Conservation (phyloP, 495 filamentous ascomycete genomes). For the Lasiosphaeria ovina region DNA sequence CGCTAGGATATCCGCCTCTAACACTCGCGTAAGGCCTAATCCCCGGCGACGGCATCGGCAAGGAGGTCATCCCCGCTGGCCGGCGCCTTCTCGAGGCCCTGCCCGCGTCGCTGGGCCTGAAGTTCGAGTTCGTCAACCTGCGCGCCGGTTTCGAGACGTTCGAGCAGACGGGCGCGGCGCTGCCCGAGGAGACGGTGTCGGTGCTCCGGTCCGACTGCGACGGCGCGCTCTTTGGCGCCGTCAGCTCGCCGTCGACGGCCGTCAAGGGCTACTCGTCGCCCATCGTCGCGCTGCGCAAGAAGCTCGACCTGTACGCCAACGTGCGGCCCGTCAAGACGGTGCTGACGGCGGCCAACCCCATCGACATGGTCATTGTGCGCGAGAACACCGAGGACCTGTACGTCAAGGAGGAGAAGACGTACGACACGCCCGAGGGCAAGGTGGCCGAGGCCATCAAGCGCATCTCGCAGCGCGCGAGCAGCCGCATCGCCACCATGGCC, state of each 20-base stretch:
- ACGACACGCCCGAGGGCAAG: slow-evolving; percentile 69
- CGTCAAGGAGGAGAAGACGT: slow-evolving; percentile 93
- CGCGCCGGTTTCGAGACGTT: slow-evolving; percentile 92
- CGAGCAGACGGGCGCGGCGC: slow-evolving; percentile 77
- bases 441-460: slow-evolving; percentile 97
- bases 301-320: slow-evolving; percentile 93
- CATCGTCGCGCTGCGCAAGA: slow-evolving; percentile 95
- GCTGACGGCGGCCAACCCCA: slow-evolving; percentile 55
- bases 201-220: slow-evolving; percentile 85
- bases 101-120: slow-evolving; percentile 74
- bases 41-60: slow-evolving; percentile 96
- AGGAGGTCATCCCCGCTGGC: slow-evolving; percentile 96
- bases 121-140: slow-evolving; percentile 91
- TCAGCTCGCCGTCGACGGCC: slow-evolving; percentile 84
- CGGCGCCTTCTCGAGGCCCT: slow-evolving; percentile 87
- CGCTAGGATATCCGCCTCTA: slow-evolving; percentile 7
- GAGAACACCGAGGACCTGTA: slow-evolving; percentile 99
- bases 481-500: slow-evolving; percentile 84
- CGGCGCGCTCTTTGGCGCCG: slow-evolving; percentile 94
- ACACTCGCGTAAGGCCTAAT: slow-evolving; percentile 68
- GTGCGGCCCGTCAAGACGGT: slow-evolving; percentile 94
- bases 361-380: slow-evolving; percentile 96
- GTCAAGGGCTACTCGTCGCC: slow-evolving; percentile 95
- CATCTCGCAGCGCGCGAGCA: slow-evolving; percentile 80
- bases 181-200: slow-evolving; percentile 87